phyloP scores from a whole-genome alignment of 257 asterid species.

The Solanum appendiculatum region DNA sequence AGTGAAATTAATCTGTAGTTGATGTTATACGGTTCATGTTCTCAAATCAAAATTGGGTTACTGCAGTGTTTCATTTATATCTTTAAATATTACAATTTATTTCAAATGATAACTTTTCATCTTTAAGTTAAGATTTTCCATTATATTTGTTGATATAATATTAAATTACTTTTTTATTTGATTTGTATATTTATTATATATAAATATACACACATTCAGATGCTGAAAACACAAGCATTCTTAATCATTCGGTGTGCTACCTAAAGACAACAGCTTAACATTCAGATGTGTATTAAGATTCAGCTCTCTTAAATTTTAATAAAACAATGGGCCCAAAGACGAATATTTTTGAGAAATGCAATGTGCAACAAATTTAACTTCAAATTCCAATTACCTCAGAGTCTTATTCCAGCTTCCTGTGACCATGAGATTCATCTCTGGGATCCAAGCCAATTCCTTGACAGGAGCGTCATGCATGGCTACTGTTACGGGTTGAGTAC shows the following conservation, averaged over 20 bases:
- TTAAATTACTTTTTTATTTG: not conserved
- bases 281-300: too few species aligned
- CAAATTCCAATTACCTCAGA: slow-evolving; percentile 40
- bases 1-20: not conserved
- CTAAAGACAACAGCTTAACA: too few species aligned
- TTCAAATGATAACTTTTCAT: not conserved
- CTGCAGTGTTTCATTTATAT: not conserved
- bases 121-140: not conserved
- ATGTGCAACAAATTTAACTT: too few species aligned
- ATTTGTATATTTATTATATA: not conserved
- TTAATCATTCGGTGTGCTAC: too few species aligned
- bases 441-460: slow-evolving; percentile 86
- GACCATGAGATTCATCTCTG: slow-evolving; percentile 76
- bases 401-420: slow-evolving; percentile 96
- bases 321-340: too few species aligned
- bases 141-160: not conserved
- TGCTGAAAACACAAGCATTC: not conserved
- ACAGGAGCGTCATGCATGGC: slow-evolving; percentile 91
- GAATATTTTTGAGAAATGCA: too few species aligned
- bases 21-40: not conserved
- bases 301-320: too few species aligned
- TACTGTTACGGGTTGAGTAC: slow-evolving; percentile 72
- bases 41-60: not conserved
- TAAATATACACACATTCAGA: not conserved
- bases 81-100: not conserved